phyloP scores from a whole-genome alignment of 148 eudicot genomes.

The Agrostemma githago region DNA sequence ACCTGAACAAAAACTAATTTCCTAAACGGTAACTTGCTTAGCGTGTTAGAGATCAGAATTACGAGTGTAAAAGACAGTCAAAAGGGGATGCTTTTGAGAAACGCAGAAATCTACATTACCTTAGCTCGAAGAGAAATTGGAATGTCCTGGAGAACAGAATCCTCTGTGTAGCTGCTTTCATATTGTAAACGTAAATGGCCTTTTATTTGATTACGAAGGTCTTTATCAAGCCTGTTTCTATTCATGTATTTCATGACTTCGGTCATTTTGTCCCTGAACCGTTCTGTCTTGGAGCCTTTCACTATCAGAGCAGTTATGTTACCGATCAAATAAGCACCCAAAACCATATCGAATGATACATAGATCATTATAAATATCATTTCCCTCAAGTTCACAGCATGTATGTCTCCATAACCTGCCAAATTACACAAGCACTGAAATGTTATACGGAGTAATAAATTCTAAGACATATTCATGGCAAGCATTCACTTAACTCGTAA shows the following conservation, averaged over 20 bases:
- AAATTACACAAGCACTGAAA: constrained; percentile 5
- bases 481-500: background rate
- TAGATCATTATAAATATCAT: constrained; percentile 75
- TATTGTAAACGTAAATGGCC: constrained; percentile 61
- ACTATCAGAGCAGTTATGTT: constrained; percentile 72
- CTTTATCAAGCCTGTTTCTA: constrained; percentile 55
- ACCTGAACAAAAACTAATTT: no score
- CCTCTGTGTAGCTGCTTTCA: constrained; percentile 69
- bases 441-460: background rate
- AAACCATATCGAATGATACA: constrained; percentile 70
- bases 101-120: constrained; percentile 29
- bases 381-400: constrained; percentile 72
- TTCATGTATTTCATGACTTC: constrained; percentile 66
- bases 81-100: background rate
- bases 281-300: constrained; percentile 67
- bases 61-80: background rate
- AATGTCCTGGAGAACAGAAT: constrained; percentile 55
- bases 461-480: background rate
- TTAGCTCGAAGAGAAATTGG: constrained; percentile 71
- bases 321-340: constrained; percentile 74
- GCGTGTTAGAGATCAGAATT: no score
- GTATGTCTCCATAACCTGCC: constrained; percentile 76
- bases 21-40: background rate
- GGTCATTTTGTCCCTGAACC: constrained; percentile 62
- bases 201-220: constrained; percentile 60